Evolutionary conservation across 495 filamentous ascomycete species (phyloP).

Genomic region (Penicillium malachiteum): DNA sequence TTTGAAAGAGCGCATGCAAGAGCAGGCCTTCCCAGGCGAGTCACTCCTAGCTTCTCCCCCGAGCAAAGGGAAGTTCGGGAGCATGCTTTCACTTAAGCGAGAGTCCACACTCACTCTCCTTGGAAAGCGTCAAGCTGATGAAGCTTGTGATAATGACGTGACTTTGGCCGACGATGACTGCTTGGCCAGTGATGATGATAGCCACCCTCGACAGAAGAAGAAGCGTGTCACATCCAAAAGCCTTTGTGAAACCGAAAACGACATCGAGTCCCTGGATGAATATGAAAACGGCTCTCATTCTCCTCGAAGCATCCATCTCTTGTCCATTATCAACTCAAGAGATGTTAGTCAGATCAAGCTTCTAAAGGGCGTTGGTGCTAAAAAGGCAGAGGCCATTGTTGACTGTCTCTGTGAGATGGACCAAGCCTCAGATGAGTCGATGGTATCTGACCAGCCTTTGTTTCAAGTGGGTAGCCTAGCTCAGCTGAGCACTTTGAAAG

Average conservation of each 20-base stretch:
- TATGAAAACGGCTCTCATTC: slow-evolving; percentile 45
- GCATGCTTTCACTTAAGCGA: slow-evolving; percentile 42
- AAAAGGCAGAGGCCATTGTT: slow-evolving; percentile 55
- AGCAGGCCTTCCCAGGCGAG: slow-evolving; percentile 18
- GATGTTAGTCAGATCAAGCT: slow-evolving; percentile 64
- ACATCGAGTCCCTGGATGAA: slow-evolving; percentile 23
- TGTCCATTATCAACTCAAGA: slow-evolving; percentile 83
- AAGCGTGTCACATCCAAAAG: slow-evolving; percentile 40
- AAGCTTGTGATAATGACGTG: slow-evolving; percentile 34
- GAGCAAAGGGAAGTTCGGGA: slow-evolving; percentile 33
- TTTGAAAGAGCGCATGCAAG: slow-evolving; percentile 60
- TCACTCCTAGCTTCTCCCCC: slow-evolving; percentile 19
- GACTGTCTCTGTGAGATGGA: slow-evolving; percentile 53
- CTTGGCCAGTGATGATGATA: slow-evolving; percentile 32
- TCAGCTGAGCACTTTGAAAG: slow-evolving; percentile 49
- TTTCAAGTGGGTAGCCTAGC: slow-evolving; percentile 43
- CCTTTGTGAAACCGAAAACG: slow-evolving; percentile 17
- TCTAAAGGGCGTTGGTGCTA: slow-evolving; percentile 64
- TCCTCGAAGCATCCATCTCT: slow-evolving; percentile 66
- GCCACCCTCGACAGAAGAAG: slow-evolving; percentile 33
- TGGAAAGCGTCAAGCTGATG: slow-evolving; percentile 35
- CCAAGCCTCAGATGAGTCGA: slow-evolving; percentile 19
- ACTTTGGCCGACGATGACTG: slow-evolving; percentile 23
- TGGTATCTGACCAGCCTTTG: slow-evolving; percentile 23
- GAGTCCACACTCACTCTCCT: slow-evolving; percentile 23